Evolutionary conservation across 1,284 basidiomycete species (phyloP), one percentile per base, ranked within the genome.

Genomic region (Moniliophthora roreri): DNA sequence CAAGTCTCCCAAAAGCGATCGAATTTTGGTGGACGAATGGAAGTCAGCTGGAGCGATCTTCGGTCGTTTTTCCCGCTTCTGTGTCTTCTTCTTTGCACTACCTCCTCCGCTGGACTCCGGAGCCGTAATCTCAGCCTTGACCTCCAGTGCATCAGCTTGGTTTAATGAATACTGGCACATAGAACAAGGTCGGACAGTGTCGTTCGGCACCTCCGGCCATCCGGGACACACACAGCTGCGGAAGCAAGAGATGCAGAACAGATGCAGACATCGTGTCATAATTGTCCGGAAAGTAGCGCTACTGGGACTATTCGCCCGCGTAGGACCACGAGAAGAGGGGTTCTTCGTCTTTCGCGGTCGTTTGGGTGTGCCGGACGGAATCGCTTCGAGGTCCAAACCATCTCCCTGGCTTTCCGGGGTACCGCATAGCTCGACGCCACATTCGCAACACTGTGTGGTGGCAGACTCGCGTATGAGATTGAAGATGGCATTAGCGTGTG

Each of bases 261-360:
- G 76, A 69, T 99, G 97, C 64, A 94, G 91, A 70, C 97, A 99
- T 53, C 89, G 84, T 6, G 97, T 98, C 63, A 99, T 70, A 46
- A 97, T 72, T 2, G 84, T 79, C 80, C 4, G 78, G 75, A 10
- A 66, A 67, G 20, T 24, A 15, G 21, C n/a, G 7, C 44, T 15
- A 26, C 76, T 74, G 5, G 89, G 87, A 61, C 85, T 89, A 62
- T 74, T 89, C 44, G 82, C 81, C 40, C 87, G 81, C 35, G 86
- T 91, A 0, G 85, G 78, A 0, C 73, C 74, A n/a, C 87, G 82
- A 38, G 88, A 89, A 23, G 72, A 57, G 6, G 71, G 48, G 9
- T 71, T 73, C 64, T 89, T 87, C 28, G 72, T 62, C 65, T 86
- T 89, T 58, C 86, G 75, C 9, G 82, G 79, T 34, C 85, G 81